Conservation (phyloP, 805 yeast species). For the Yarrowia yakushimensis region DNA sequence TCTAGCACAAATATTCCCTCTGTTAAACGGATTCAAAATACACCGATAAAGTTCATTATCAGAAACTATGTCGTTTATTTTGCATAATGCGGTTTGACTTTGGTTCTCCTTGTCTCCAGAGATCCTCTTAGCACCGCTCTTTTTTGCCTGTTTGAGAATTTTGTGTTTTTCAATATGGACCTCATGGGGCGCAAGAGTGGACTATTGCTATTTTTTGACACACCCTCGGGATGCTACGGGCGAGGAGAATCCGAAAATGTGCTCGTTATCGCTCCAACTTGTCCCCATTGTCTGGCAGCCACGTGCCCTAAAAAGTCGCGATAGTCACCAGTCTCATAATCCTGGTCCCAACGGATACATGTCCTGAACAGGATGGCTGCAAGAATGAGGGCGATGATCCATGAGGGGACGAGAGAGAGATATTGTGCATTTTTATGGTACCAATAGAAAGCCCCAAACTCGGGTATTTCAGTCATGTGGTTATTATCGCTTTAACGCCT, state of each 20-base stretch:
- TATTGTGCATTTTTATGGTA: neutral
- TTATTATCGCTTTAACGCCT: neutral
- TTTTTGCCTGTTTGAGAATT: neutral
- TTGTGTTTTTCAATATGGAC: no score
- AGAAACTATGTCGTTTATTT: neutral
- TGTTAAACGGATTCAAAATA: no score
- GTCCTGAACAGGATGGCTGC: neutral
- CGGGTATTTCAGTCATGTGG: neutral
- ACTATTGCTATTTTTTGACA: neutral
- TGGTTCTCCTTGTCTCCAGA: neutral
- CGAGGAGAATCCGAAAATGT: no score
- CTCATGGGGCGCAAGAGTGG: neutral
- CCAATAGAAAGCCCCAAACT: neutral
- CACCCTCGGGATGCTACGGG: neutral
- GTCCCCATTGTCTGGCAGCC: neutral
- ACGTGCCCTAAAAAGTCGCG: neutral
- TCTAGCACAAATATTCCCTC: no score
- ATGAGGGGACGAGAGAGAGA: neutral
- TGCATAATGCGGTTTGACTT: neutral
- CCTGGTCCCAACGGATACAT: conserved; percentile 2
- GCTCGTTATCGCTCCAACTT: neutral
- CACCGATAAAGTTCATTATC: conserved; percentile 7
- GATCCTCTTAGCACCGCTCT: neutral
- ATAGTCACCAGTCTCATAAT: neutral
- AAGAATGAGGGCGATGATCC: no score